phyloP scores from a whole-genome alignment of 495 filamentous ascomycete genomes.

The Daldinia caldariorum region DNA sequence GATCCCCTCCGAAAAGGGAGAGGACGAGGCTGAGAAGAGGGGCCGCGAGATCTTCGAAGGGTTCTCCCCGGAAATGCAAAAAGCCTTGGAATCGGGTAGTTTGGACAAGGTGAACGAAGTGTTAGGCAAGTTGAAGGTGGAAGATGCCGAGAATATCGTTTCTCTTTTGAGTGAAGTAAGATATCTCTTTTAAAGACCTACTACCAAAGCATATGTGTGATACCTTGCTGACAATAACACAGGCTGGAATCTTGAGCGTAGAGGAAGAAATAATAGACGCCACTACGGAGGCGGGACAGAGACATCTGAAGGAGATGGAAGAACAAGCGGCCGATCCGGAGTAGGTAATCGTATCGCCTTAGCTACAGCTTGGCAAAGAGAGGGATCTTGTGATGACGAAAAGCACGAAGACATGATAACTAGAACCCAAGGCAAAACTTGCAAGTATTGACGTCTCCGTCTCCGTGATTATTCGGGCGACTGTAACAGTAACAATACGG shows the following conservation, averaged over 20 bases:
- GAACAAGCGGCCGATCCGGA: constrained; percentile 56
- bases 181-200: constrained; percentile 13
- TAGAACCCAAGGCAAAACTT: neutral
- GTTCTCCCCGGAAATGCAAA: constrained; percentile 82
- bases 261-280: constrained; percentile 95
- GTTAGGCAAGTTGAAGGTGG: constrained; percentile 91
- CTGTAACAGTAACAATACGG: neutral
- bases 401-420: neutral
- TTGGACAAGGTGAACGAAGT: constrained; percentile 97
- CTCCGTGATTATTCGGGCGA: neutral
- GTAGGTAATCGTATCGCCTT: constrained; percentile 43
- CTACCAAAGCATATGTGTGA: neutral
- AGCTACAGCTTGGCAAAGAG: neutral
- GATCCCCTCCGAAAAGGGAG: constrained; percentile 72
- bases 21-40: constrained; percentile 70
- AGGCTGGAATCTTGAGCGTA: constrained; percentile 88
- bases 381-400: neutral
- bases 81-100: constrained; percentile 83
- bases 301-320: constrained; percentile 81
- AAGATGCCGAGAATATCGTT: constrained; percentile 91
- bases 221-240: constrained; percentile 22
- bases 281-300: constrained; percentile 89
- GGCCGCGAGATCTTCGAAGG: constrained; percentile 81
- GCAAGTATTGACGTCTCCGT: neutral
- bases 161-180: constrained; percentile 78